Evolutionary conservation across 129 eudicot species (phyloP), one percentile per base, ranked within the genome.

Genomic region (Lactuca saligna): DNA sequence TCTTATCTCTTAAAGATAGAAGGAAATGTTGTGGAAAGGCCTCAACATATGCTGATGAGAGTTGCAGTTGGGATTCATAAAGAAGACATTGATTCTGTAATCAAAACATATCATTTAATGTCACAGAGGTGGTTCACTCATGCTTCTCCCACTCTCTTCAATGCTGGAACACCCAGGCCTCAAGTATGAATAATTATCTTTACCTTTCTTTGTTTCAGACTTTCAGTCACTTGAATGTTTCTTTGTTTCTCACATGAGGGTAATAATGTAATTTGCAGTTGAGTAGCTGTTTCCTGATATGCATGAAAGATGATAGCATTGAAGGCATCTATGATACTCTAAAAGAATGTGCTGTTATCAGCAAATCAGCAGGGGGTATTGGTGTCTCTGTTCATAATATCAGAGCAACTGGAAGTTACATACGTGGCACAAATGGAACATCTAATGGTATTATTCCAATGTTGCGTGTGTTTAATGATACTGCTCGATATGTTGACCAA

Each of bases 81-180:
- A 71, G 82, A 84, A 54, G 90, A 93, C 68, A 89, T 93, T 70
- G 98, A 93, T 69, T 87, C 97, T 44, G 98, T 74, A 13, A 79
- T 89, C 79, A 78, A 68, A 68, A 89, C 98, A 39, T 93, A 93
- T 65, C 98, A 93, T 81, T 70, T 93, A 69, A 89, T 93, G 90
- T 93, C 98, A 25, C 98, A 93, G 72, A 65, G 98, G 69, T 89
- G 98, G 98, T 93, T 93, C 82, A 93, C 98, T 54, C 98, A 93
- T 85, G 98, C 98, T 11, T 89, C 98, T 51, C 98, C 98, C 16
- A 93, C 98, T 25, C 95, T 93, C 48, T 93, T 93, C 60, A 93
- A 93, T 81, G 96, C 98, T 20, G 98, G 96, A 34, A 93, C 98
- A 58, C 98, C 98, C 8, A 89, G 95, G 58, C 98, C 98, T 54